A percentile compares a stretch with the other conserved stretches of the same genome.
phyloP scores from a whole-genome alignment of 352 stramenopile genomes.

The Globisporangium emineosum region DNA sequence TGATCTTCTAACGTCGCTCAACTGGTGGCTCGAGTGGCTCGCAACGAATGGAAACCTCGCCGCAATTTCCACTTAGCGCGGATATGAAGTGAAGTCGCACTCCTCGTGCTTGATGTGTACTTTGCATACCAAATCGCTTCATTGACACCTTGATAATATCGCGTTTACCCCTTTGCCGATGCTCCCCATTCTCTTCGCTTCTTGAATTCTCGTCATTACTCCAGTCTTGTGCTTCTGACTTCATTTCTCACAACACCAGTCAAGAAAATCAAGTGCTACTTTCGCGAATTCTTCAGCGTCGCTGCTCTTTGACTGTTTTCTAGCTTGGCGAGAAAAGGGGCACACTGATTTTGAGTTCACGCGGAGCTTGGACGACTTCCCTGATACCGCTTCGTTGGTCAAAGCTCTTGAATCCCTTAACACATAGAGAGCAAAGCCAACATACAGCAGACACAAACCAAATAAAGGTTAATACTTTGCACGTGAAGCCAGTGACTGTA shows the following conservation, averaged over 20 bases:
- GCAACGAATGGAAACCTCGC: background rate
- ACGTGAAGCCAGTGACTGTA: slow-evolving; percentile 1
- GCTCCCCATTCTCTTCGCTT: background rate
- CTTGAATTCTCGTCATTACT: background rate
- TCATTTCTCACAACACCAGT: too few species aligned
- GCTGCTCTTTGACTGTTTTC: background rate
- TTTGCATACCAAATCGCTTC: background rate
- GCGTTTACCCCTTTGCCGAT: background rate
- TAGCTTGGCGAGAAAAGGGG: too few species aligned
- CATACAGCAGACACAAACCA: background rate
- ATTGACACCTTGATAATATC: background rate
- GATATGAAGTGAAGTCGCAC: background rate
- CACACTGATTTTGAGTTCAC: too few species aligned
- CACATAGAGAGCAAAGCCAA: background rate
- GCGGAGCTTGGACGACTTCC: background rate
- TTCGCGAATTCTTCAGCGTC: background rate
- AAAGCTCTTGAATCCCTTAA: background rate
- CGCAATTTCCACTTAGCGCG: background rate
- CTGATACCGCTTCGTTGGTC: background rate
- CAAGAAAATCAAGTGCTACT: too few species aligned
- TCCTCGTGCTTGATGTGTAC: background rate
- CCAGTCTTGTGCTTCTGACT: background rate
- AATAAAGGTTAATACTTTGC: background rate
- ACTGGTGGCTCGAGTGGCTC: slow-evolving; percentile 6
- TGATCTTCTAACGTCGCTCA: background rate